Evolutionary conservation across 2,329 filamentous ascomycete genomes (phyloP), one percentile per base, ranked within the genome.

Genomic region (Sporothrix protearum): DNA sequence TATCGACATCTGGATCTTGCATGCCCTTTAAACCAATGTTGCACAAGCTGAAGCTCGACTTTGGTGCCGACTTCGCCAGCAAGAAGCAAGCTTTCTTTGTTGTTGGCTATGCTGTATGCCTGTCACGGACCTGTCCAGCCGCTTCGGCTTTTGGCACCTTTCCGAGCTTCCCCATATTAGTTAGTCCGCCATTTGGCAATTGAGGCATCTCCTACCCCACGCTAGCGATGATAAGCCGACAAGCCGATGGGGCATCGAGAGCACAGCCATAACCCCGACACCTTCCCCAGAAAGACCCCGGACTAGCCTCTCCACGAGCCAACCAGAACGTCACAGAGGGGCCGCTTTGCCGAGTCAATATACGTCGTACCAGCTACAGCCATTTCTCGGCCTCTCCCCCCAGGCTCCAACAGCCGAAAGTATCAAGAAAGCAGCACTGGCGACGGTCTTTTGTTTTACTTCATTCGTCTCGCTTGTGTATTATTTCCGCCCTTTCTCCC

Each of bases 391-490:
- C 59, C 36, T 28, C 7, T 5, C 1, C 10, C 53, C 14, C 53
- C 16, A 39, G 36, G 36, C 59, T 45, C 36, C 59, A 64, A 42
- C 59, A 64, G 59, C 59, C 59, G 22, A 10, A 19, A 45, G 36
- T 36, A 14, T 2, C n/a, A 36, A 45, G 36, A 64, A 22, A 42
- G 36, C 36, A 45, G 12, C 55, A 59, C 28, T 36, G 30, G 55
- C 59, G 59, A 64, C n/a, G 22, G 22, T 67, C 39, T 70, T 25
- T 67, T 45, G 45, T 25, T 66, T 9, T 64, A 14, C 28, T 64
- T 28, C n/a, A 9, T 66, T 66, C 9, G 28, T 66, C 28, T 28
- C 39, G 59, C n/a, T 16, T 3, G 4, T 49, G 63, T 33, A 61
- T 69, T 61, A 53, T 39, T 57, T 8, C 47, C 33, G 28, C n/a